Conservation (phyloP, 371 early-diverging fungal genomes). For the Haplosporangium sp. region DNA sequence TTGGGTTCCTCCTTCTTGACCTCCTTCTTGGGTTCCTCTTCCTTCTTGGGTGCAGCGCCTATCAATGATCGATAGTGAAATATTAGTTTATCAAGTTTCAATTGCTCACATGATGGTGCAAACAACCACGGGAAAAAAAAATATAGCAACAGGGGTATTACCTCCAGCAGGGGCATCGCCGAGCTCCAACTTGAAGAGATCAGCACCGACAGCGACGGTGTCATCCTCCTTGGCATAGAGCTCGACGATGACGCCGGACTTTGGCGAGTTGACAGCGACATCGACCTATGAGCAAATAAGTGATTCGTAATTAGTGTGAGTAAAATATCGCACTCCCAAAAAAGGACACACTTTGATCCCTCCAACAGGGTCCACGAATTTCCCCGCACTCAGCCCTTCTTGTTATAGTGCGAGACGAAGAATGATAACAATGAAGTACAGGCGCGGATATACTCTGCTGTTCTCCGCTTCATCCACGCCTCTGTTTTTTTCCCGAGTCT, state of each 20-base stretch:
- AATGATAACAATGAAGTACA: background rate
- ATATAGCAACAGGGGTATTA: slow-evolving; percentile 19
- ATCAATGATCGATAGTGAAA: too few relatives aligned
- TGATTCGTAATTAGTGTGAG: too few relatives aligned
- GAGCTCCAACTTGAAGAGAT: slow-evolving; percentile 92
- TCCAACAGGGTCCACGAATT: too few relatives aligned
- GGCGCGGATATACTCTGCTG: too few relatives aligned
- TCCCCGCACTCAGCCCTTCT: too few relatives aligned
- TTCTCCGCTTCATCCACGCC: too few relatives aligned
- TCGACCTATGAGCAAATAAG: slow-evolving; percentile 85
- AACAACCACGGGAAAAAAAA: background rate
- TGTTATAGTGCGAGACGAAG: slow-evolving; percentile 3
- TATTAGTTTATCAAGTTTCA: too few relatives aligned
- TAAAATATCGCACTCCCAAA: background rate
- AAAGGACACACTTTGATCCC: too few relatives aligned
- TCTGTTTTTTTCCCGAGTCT: too few relatives aligned
- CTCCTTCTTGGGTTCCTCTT: too few relatives aligned
- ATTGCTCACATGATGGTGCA: too few relatives aligned
- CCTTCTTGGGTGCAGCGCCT: slow-evolving; percentile 38
- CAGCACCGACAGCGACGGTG: slow-evolving; percentile 91
- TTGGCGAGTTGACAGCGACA: slow-evolving; percentile 95
- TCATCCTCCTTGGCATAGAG: slow-evolving; percentile 91
- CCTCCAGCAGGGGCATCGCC: slow-evolving; percentile 79
- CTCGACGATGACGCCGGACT: slow-evolving; percentile 88
- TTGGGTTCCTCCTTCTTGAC: slow-evolving; percentile 60